Evolutionary conservation across 805 yeast species (phyloP).

Genomic region (Sungouiozyma intestinalis): DNA sequence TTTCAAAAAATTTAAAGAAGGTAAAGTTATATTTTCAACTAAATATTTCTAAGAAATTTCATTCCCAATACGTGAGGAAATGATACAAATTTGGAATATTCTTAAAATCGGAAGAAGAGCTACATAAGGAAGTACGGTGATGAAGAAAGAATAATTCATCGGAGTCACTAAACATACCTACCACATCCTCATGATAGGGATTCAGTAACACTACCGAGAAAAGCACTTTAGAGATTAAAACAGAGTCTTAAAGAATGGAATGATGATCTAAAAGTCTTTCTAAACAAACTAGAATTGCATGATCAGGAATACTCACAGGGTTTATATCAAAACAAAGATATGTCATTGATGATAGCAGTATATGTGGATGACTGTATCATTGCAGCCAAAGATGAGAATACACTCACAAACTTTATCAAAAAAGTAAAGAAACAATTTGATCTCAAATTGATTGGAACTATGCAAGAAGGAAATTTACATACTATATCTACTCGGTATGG

Average conservation of each 20-base stretch:
- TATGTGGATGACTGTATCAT: conserved; percentile 9
- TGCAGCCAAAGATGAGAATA: conserved; percentile 4
- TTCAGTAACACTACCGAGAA: no score
- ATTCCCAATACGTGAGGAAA: no score
- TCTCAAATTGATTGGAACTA: conserved; percentile 5
- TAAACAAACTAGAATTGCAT: conserved; percentile 1
- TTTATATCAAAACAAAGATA: conserved; percentile 2
- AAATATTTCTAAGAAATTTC: no score
- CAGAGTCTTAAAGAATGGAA: conserved; percentile 5
- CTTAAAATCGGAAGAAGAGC: no score
- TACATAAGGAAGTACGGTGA: no score
- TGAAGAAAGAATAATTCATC: no score
- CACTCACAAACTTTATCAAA: conserved; percentile 2
- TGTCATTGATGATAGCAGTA: conserved; percentile 4
- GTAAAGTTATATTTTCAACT: no score
- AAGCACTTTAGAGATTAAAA: conserved; percentile 5
- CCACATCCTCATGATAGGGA: no score
- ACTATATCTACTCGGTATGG: conserved; percentile 8
- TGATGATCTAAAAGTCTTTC: conserved; percentile 2
- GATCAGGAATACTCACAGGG: conserved; percentile 6
- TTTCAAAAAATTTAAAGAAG: no score
- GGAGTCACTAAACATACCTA: no score
- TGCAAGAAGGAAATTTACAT: conserved; percentile 2
- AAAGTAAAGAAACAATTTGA: conserved; percentile 1
- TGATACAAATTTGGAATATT: no score